Percentiles rank a stretch among this genome's conserved stretches.
These are phyloP conservation scores for Neostapfia colusana DNA, from an alignment of 176 grass and related monocot species.

Conservation along the genomic window DNA sequence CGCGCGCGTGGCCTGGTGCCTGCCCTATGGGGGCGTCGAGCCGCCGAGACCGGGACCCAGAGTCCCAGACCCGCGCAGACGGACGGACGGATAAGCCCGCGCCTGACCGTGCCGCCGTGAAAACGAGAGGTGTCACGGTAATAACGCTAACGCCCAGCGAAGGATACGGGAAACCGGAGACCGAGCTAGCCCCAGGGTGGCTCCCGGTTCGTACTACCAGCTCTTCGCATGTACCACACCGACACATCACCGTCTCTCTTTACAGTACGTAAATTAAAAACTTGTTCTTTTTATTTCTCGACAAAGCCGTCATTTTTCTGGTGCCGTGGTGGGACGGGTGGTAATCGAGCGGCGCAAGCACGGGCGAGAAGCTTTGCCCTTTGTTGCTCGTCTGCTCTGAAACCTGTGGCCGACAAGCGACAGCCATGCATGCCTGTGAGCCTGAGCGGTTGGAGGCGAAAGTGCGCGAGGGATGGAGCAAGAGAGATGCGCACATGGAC, in stretches of 20 bases:
- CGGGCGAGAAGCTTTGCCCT: not conserved
- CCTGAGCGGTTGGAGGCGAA: not conserved
- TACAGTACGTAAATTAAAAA: no score
- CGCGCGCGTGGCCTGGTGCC: not conserved
- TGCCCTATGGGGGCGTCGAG: not conserved
- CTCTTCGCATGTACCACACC: not conserved
- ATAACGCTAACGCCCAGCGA: not conserved
- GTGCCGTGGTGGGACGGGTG: no score
- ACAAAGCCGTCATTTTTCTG: no score
- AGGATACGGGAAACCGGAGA: not conserved
- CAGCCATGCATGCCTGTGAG: not conserved
- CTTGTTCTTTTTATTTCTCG: no score
- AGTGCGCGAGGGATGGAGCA: not conserved
- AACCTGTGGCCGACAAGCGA: slow-evolving; percentile 26
- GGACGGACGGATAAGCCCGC: not conserved
- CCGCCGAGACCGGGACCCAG: not conserved
- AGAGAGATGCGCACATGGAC: slow-evolving; percentile 13
- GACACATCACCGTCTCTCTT: not conserved
- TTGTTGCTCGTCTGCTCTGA: no score
- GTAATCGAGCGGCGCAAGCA: not conserved
- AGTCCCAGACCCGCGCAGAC: not conserved
- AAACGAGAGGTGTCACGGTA: not conserved
- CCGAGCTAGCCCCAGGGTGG: not conserved
- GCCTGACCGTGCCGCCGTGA: not conserved
- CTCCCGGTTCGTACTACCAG: not conserved